Evolutionary conservation across 2,329 filamentous ascomycete genomes (phyloP).

Genomic region (Trichoderma breve): DNA sequence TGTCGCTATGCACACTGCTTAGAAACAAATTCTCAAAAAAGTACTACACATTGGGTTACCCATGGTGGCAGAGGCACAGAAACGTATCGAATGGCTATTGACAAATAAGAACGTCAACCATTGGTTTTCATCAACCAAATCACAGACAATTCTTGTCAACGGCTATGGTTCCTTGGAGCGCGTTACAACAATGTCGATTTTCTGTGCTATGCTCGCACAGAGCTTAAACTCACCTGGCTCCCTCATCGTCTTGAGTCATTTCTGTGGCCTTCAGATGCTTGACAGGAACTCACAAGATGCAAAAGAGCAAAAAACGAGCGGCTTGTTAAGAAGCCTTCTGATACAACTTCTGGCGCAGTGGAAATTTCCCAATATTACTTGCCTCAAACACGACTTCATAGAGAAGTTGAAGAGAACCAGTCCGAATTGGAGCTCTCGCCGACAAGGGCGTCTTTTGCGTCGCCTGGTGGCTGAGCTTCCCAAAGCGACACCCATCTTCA

Average conservation of each 20-base stretch:
- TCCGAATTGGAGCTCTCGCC: not conserved
- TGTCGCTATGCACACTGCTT: not conserved
- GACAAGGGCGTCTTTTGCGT: not conserved
- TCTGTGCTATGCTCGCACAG: not conserved
- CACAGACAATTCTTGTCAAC: not conserved
- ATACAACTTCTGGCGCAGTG: not conserved
- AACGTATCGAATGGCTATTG: not conserved
- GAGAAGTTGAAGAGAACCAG: not conserved
- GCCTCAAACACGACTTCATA: not conserved
- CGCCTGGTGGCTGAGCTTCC: not conserved
- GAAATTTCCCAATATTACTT: not conserved
- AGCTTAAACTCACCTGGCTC: not conserved
- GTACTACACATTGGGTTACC: fast-evolving
- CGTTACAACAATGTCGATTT: not conserved
- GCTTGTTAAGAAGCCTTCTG: not conserved
- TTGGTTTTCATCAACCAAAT: not conserved
- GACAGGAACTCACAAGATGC: not conserved
- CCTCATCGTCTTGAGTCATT: not conserved
- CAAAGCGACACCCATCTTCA: not conserved
- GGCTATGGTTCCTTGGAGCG: not conserved
- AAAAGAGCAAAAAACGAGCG: too few species aligned
- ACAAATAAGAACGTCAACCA: not conserved
- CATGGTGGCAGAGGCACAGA: not conserved
- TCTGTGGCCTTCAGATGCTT: not conserved
- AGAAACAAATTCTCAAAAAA: not conserved